A percentile compares a stretch with the other conserved stretches of the same genome.
Evolutionary conservation across 176 grass and related monocot species (phyloP).

Genomic region (Alopecurus myosuroides): DNA sequence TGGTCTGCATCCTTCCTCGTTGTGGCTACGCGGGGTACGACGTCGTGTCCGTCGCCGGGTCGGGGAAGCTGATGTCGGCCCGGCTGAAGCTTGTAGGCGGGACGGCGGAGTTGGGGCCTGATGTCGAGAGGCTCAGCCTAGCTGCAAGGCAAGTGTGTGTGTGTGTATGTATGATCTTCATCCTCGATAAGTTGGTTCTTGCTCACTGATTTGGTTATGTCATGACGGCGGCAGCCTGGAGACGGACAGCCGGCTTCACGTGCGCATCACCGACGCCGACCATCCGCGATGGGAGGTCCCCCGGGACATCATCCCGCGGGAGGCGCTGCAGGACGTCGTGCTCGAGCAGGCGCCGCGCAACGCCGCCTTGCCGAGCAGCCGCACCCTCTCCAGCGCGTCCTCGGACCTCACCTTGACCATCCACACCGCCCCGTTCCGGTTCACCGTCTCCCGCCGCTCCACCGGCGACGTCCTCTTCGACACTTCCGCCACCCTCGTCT

Average conservation of each 20-base stretch:
- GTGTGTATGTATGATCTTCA: background rate
- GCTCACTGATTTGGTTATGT: background rate
- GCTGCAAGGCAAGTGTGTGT: constrained; percentile 42
- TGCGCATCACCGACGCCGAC: constrained; percentile 76
- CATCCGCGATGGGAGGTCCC: constrained; percentile 69
- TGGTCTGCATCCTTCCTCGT: background rate
- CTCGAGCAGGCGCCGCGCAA: background rate
- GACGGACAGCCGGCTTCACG: constrained; percentile 62
- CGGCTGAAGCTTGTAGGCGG: constrained; percentile 33
- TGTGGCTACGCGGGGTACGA: constrained; percentile 30
- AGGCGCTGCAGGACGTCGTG: background rate
- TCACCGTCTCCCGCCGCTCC: constrained; percentile 50
- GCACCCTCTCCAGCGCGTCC: constrained; percentile 25
- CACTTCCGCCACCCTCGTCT: constrained; percentile 34
- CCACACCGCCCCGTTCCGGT: constrained; percentile 47
- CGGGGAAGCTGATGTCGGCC: constrained; percentile 24
- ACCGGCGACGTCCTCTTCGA: constrained; percentile 55
- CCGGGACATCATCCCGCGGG: constrained; percentile 52
- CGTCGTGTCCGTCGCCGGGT: constrained; percentile 9
- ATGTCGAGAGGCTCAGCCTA: constrained; percentile 47
- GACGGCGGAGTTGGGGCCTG: constrained; percentile 35
- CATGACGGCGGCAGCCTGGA: constrained; percentile 37
- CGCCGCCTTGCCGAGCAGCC: background rate
- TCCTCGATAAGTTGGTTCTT: background rate
- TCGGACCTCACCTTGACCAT: constrained; percentile 61